Conservation (phyloP, 2,329 filamentous ascomycete species). For the Fonsecaea monophora region DNA sequence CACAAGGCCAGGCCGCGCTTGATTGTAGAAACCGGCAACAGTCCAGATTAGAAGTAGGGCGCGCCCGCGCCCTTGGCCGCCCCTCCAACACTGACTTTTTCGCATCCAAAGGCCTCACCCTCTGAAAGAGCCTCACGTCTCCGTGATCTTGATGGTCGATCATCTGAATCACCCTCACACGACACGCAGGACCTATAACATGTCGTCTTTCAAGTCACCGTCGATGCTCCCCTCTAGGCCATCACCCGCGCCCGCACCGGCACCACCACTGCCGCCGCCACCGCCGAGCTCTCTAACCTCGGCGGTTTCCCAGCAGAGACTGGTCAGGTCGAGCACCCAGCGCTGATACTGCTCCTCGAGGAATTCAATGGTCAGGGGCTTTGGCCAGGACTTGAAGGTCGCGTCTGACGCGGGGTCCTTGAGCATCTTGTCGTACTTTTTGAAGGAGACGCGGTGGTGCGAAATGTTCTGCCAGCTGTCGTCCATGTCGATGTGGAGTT, state of each 20-base stretch:
- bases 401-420: constrained; percentile 35
- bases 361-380: constrained; percentile 40
- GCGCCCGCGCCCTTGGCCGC: not conserved
- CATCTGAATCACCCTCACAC: not conserved
- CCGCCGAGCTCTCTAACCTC: constrained; percentile 39
- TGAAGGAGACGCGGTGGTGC: constrained; percentile 40
- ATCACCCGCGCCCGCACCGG: constrained; percentile 13
- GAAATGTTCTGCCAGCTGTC: constrained; percentile 41
- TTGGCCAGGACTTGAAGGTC: constrained; percentile 38
- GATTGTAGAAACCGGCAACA: not conserved
- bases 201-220: constrained; percentile 32
- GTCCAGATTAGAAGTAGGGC: constrained; percentile 14
- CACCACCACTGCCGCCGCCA: constrained; percentile 18
- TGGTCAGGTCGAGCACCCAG: constrained; percentile 38
- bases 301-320: constrained; percentile 38
- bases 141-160: not conserved
- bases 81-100: not conserved
- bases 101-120: too few relatives aligned
- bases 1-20: not conserved
- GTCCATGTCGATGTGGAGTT: constrained; percentile 42
- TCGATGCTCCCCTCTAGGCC: constrained; percentile 24
- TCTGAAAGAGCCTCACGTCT: not conserved
- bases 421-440: constrained; percentile 38
- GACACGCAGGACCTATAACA: constrained; percentile 21
- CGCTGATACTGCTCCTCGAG: constrained; percentile 39